Percentiles rank a stretch among this genome's conserved stretches.
phyloP scores from a whole-genome alignment of 2,329 filamentous ascomycete species.

The Epichloe elymi region DNA sequence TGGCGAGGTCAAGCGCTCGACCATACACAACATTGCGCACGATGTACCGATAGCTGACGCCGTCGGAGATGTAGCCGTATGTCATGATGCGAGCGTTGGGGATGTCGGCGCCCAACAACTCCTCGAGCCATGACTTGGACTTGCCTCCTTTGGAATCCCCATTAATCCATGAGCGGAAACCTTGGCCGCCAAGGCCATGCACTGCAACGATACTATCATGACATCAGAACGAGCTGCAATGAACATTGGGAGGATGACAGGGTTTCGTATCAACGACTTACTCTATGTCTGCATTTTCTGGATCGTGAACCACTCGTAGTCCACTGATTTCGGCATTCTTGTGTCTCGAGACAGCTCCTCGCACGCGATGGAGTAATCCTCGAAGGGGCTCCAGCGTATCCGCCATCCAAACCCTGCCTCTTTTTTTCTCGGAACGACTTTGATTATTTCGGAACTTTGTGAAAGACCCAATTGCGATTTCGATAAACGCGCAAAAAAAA shows the following conservation, averaged over 20 bases:
- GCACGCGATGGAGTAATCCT: slow-evolving; percentile 13
- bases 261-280: slow-evolving; percentile 2
- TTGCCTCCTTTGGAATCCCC: slow-evolving; percentile 9
- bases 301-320: slow-evolving; percentile 11
- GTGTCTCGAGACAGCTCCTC: slow-evolving; percentile 10
- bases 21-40: slow-evolving; percentile 14
- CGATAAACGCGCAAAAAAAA: no score
- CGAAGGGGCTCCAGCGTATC: slow-evolving; percentile 12
- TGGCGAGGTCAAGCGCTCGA: slow-evolving; percentile 12
- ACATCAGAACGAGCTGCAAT: neutral
- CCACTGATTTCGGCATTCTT: slow-evolving; percentile 8
- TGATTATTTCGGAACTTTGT: no score
- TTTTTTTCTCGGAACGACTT: neutral
- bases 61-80: slow-evolving; percentile 13
- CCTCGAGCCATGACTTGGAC: slow-evolving; percentile 13
- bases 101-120: slow-evolving; percentile 12
- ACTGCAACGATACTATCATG: slow-evolving; percentile 15
- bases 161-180: slow-evolving; percentile 15
- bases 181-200: slow-evolving; percentile 14
- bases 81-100: slow-evolving; percentile 16
- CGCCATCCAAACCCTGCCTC: slow-evolving; percentile 7
- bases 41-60: slow-evolving; percentile 11
- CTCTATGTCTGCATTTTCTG: slow-evolving; percentile 13
- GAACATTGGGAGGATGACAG: neutral
- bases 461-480: no score